These are phyloP conservation scores for Fusarium sp. DNA, from an alignment of 2,329 filamentous ascomycete species.

Conservation along the genomic window DNA sequence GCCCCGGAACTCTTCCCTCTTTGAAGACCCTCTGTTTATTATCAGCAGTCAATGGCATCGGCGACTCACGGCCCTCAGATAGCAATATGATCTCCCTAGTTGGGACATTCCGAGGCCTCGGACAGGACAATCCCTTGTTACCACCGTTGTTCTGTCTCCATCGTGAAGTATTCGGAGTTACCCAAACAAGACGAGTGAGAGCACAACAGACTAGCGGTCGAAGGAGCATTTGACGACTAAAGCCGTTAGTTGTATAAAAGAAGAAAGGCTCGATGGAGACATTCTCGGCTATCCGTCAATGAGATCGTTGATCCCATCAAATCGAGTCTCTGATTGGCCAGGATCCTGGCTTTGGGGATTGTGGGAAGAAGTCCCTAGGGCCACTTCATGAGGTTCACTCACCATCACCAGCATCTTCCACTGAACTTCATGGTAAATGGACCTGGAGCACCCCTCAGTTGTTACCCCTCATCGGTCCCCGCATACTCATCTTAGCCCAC, in stretches of 20 bases:
- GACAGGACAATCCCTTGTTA: not conserved
- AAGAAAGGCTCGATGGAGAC: constrained; percentile 24
- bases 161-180: constrained; percentile 25
- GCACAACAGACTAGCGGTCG: constrained; percentile 17
- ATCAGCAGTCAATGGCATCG: not conserved
- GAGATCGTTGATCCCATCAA: not conserved
- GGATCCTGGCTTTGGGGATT: not conserved
- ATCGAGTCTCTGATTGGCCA: constrained; percentile 19
- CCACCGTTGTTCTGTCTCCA: constrained; percentile 25
- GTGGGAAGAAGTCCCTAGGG: not conserved
- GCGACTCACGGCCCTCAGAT: not conserved
- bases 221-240: constrained; percentile 3
- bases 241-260: constrained; percentile 15
- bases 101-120: constrained; percentile 1
- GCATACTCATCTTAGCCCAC: not conserved
- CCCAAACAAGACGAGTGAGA: constrained; percentile 8
- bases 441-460: not conserved
- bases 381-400: constrained; percentile 7
- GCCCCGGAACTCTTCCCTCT: not conserved
- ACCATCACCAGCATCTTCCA: not conserved
- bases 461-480: not conserved
- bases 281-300: not conserved
- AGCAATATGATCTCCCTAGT: not conserved
- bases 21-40: not conserved
- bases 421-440: not conserved